A percentile compares a stretch with the other conserved stretches of the same genome.
phyloP scores from a whole-genome alignment of 2,329 filamentous ascomycete genomes.

The Stagonosporopsis rhizophila region DNA sequence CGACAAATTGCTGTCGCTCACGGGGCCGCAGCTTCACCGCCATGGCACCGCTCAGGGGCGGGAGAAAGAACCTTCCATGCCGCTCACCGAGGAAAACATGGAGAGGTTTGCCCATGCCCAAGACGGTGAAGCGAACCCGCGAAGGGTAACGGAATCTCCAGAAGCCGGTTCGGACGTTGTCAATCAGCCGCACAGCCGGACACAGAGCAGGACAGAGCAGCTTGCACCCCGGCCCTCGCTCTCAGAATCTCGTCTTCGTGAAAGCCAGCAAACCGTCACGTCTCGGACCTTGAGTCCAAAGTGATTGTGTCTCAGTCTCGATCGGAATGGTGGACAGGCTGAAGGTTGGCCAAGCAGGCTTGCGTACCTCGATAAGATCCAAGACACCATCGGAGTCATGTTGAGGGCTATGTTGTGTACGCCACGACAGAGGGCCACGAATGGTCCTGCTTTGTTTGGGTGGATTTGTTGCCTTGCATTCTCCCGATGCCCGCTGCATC shows the following conservation, averaged over 20 bases:
- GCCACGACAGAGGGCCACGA: slow-evolving; percentile 3
- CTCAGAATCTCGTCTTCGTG: slow-evolving; percentile 22
- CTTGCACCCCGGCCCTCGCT: slow-evolving; percentile 29
- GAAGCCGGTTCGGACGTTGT: slow-evolving; percentile 28
- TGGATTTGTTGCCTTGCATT: slow-evolving; percentile 7
- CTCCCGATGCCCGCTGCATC: slow-evolving; percentile 16
- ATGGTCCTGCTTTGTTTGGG: slow-evolving; percentile 14
- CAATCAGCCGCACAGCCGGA: slow-evolving; percentile 27
- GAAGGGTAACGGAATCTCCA: slow-evolving; percentile 20
- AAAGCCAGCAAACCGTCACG: slow-evolving; percentile 40
- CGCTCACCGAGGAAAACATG: slow-evolving; percentile 49
- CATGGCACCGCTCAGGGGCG: slow-evolving; percentile 30
- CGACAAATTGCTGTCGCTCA: slow-evolving; percentile 61
- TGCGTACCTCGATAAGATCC: not conserved
- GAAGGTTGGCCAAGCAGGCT: slow-evolving; percentile 1
- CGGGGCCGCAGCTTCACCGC: slow-evolving; percentile 45
- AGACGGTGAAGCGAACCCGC: slow-evolving; percentile 28
- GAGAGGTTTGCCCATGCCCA: slow-evolving; percentile 42
- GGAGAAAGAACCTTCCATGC: slow-evolving; percentile 33
- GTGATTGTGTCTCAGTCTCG: not conserved
- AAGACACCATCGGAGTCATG: slow-evolving; percentile 10
- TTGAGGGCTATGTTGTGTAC: not conserved
- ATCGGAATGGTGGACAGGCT: not conserved
- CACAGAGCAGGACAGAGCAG: slow-evolving; percentile 22
- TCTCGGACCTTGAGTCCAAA: not conserved